Base-by-base conservation (phyloP, 306 rosid species). In the Pachyrhizus erosus region DNA sequence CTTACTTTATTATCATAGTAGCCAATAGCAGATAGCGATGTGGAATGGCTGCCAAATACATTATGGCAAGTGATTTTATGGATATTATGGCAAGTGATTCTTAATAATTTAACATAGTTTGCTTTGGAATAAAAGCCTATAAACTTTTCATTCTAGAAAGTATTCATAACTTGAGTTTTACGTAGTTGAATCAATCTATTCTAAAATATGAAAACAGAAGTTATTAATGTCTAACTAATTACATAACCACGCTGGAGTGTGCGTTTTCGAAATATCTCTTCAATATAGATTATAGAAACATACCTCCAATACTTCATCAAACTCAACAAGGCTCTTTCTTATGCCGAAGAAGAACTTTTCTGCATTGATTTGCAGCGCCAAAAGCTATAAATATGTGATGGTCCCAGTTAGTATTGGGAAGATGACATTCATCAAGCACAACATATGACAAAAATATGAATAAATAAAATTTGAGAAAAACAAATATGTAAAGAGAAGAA, bases 221-320 rank as follows among this genome's bases (percentile, higher is more conserved):
- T 78, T 29, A 14, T 54, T 13, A 75, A 82, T 13, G 79, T 55
- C 71, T 18, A 86, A 79, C 43, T 29, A 83, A 70, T 24, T 61
- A 54, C 83, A 65, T 73, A 31, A 58, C 48, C n/a, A 21, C 1
- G 9, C 37, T 24, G 43, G 48, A 27, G 49, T 68, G 12, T 55
- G 51, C 42, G 6, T 5, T 39, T 49, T 81, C 45, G 33, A 73
- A 39, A 84, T 39, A 74, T 71, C 39, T 62, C 26, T 21, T 69
- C 27, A 23, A 34, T 39, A 78, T 24, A 11, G 80, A 79, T 43
- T 39, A 78, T 24, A 11, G 80, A 79, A 71, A 70, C 89, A 84
- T 86, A 95, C 99, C 99, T 95, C 98, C 87, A 93, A 87, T 74
- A 95, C 99, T 91, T 93, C 99, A 85, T 95, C 99, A 84, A 95